Conservation (phyloP, 1,139 yeast genomes). For the Taphrina populina region DNA sequence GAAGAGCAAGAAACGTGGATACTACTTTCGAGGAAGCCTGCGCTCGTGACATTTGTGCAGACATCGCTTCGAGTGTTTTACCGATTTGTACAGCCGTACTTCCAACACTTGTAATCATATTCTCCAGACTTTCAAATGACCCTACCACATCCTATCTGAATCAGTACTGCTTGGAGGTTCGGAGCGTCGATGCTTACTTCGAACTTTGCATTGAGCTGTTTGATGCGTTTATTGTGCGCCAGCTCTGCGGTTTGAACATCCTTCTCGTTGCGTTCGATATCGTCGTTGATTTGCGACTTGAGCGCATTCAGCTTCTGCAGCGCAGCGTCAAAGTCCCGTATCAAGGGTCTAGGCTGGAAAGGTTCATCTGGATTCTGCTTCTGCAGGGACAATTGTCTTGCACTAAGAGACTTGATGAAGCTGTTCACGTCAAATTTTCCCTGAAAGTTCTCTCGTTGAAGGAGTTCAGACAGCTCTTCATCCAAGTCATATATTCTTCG, state of each 20-base stretch:
- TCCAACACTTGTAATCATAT: conserved; percentile 32
- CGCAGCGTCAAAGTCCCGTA: conserved; percentile 87
- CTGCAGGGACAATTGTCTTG: conserved; percentile 16
- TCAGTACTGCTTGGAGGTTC: too few species aligned
- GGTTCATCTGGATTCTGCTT: conserved; percentile 37
- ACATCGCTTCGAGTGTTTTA: conserved; percentile 66
- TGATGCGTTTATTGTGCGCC: conserved; percentile 34
- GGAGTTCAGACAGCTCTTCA: conserved; percentile 9
- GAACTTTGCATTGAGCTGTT: conserved; percentile 30
- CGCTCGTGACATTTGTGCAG: conserved; percentile 75
- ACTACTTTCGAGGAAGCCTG: conserved; percentile 35
- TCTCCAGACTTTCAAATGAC: conserved; percentile 32
- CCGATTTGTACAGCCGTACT: conserved; percentile 43
- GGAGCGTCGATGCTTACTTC: conserved; percentile 31
- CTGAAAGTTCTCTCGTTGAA: conserved; percentile 21
- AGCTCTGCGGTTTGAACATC: conserved; percentile 37
- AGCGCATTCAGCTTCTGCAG: conserved; percentile 47
- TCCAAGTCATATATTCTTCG: conserved; percentile 9
- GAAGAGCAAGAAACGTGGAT: conserved; percentile 15
- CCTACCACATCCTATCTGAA: conserved; percentile 21
- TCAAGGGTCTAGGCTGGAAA: conserved; percentile 87
- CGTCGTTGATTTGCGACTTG: conserved; percentile 21
- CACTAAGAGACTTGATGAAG: conserved; percentile 24
- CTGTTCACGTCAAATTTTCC: conserved; percentile 24
- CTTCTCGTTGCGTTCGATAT: conserved; percentile 21